phyloP scores from a whole-genome alignment of 192 early-diverging fungal species.

The Phycomyces nitens region DNA sequence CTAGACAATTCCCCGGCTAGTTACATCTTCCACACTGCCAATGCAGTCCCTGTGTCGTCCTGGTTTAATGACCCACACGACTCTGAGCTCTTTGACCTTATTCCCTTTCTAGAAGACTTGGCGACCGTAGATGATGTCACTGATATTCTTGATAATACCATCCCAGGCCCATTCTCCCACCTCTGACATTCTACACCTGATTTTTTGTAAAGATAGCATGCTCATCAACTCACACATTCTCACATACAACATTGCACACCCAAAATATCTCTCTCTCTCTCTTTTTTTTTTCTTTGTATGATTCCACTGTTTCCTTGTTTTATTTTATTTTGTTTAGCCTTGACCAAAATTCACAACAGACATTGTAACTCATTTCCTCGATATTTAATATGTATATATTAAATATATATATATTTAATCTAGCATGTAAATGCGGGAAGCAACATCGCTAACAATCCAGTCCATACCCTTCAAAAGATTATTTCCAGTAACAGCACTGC shows the following conservation, averaged over 20 bases:
- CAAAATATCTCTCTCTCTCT: background rate
- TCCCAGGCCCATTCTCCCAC: background rate
- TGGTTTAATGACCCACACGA: slow-evolving; percentile 91
- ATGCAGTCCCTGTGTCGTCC: slow-evolving; percentile 81
- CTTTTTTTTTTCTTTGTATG: background rate
- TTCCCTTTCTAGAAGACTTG: slow-evolving; percentile 81
- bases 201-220: slow-evolving; percentile 2
- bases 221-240: background rate
- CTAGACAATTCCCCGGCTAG: slow-evolving; percentile 85
- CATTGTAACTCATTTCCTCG: no score
- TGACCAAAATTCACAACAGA: no score
- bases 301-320: background rate
- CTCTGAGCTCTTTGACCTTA: slow-evolving; percentile 80
- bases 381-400: no score
- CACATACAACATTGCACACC: background rate
- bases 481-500: slow-evolving; percentile 85
- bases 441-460: slow-evolving; percentile 93
- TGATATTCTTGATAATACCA: slow-evolving; percentile 55
- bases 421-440: slow-evolving; percentile 78
- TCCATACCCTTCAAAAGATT: slow-evolving; percentile 88
- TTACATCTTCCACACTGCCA: slow-evolving; percentile 83
- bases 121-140: slow-evolving; percentile 73
- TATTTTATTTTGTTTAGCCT: no score
- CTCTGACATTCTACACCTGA: background rate
- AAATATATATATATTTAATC: no score